phyloP scores from a whole-genome alignment of 2,329 filamentous ascomycete genomes.

The Botrytis galanthina region DNA sequence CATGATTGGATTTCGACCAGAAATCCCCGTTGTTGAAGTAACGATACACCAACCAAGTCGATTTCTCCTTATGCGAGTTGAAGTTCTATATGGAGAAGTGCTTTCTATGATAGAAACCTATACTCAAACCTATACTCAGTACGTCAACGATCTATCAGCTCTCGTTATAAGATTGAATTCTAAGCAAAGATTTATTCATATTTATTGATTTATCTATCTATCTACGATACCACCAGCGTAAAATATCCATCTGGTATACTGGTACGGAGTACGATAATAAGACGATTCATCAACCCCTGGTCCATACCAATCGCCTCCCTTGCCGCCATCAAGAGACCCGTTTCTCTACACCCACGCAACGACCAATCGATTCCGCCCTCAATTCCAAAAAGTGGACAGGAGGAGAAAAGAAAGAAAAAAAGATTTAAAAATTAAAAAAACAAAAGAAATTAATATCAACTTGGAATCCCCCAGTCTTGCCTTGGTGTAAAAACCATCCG shows the following conservation, averaged over 20 bases:
- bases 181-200: neutral
- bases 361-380: neutral
- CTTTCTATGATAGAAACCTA: neutral
- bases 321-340: conserved; percentile 1
- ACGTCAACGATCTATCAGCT: neutral
- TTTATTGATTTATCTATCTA: neutral
- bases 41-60: neutral
- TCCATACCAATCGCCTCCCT: neutral
- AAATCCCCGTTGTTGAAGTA: neutral
- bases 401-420: neutral
- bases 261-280: neutral
- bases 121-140: neutral
- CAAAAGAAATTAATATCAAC: neutral
- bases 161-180: neutral
- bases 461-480: conserved; percentile 15
- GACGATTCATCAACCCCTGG: neutral
- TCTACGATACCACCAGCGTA: neutral
- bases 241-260: neutral
- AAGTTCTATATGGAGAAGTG: neutral
- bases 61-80: neutral
- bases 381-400: neutral
- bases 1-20: neutral
- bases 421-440: neutral
- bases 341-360: neutral
- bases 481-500: conserved; percentile 6